These are phyloP conservation scores for Canna indica DNA, from an alignment of 176 grass and related monocot species.

Conservation along the genomic window DNA sequence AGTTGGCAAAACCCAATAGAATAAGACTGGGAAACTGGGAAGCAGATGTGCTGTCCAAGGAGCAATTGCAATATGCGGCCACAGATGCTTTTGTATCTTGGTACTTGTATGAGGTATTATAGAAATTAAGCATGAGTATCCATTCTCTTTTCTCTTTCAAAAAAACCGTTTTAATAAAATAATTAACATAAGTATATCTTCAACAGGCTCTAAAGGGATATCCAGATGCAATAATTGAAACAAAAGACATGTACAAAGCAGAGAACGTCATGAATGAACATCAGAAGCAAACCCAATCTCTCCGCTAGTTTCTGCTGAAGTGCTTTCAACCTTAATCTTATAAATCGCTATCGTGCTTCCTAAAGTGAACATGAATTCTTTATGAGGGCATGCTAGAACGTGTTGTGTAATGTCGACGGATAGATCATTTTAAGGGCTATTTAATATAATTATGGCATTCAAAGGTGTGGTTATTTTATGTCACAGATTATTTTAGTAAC, in stretches of 20 bases:
- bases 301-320: neutral
- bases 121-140: neutral
- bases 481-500: too few relatives aligned
- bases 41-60: conserved; percentile 43
- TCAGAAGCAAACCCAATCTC: neutral
- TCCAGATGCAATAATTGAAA: conserved; percentile 34
- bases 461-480: too few relatives aligned
- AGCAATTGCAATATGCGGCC: conserved; percentile 80
- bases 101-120: conserved; percentile 71
- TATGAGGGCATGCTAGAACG: too few relatives aligned
- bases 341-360: too few relatives aligned
- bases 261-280: neutral
- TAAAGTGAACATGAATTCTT: too few relatives aligned
- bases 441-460: too few relatives aligned
- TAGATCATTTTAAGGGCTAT: too few relatives aligned
- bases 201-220: conserved; percentile 34
- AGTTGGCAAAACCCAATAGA: conserved; percentile 75
- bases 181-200: conserved; percentile 10
- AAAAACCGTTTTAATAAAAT: neutral
- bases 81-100: conserved; percentile 94
- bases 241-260: conserved; percentile 11
- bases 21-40: conserved; percentile 97
- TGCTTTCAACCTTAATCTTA: neutral
- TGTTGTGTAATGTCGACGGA: too few relatives aligned
- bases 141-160: neutral